Evolutionary conservation across 768 basidiomycete species (phyloP), one percentile per base, ranked within the genome.

Genomic region (Cystofilobasidium macerans): DNA sequence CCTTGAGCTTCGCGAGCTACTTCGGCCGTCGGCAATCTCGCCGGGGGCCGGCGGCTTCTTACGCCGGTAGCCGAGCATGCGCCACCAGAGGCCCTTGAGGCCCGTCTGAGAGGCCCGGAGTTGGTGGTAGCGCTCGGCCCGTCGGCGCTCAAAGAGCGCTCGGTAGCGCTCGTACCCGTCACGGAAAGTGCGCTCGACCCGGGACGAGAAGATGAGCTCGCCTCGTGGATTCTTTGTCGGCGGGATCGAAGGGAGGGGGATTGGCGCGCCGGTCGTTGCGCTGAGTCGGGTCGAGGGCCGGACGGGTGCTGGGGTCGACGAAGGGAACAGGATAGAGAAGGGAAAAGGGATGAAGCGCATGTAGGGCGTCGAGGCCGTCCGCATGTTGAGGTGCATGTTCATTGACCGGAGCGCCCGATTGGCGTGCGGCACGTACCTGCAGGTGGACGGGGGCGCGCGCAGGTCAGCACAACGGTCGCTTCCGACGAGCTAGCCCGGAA

Each of bases 331-430:
- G 20, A 58, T 36, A 82, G 81, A 62, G 56, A 71, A 33, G 40
- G 70, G 59, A 61, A 61, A 67, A 43, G 70, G 47, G 54, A 68
- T 38, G 45, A 43, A 62, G 24, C 60, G 62, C 24, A 48, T 63
- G 38, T 67, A 65, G 20, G 88, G 77, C 0, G 89, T 83, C 1
- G 85, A 86, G 70, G 84, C 83, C 54, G 61, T 53, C 47, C 92
- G 86, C 72, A 94, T 88, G 78, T 99, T 99, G 71, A 99, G 82
- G 72, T 89, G 89, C 85, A 99, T 93, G 76, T 99, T 99, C 76
- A 97, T 86, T 24, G 86, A 87, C 22, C 94, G 84, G 18, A 99
- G 80, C 0, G 92, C 85, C 54, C 86, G 83, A 76, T 98, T 99
- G 11, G 93, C 90, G 71, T 97, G 93, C 1, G 91, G 91, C 32